Evolutionary conservation across 2,329 filamentous ascomycete genomes (phyloP), one percentile per base, ranked within the genome.

Genomic region (Chaetomium strumarium): DNA sequence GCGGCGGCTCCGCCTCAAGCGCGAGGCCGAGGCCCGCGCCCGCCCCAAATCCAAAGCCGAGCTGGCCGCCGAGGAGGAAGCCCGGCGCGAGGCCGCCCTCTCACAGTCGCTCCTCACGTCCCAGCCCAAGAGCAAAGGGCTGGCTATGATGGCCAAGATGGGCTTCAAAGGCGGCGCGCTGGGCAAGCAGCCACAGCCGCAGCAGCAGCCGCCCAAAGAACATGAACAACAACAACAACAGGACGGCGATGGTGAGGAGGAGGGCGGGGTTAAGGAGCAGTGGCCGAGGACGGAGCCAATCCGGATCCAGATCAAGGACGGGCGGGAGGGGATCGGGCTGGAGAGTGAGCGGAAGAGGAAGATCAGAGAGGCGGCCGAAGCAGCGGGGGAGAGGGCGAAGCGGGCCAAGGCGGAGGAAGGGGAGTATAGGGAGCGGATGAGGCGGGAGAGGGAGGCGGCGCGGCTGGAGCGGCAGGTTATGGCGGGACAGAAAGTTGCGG

Each of bases 91-190:
- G 67, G 81, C 78, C 36, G 89, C 88, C 0, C 79, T 96, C 24
- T 78, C 84, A 5, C 87, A 73, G n/a, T 88, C 86, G 5, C 75
- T 93, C 45, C 74, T 96, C 7, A 79, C 84, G 17, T 24, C 67
- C 71, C 37, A 30, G 39, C 36, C 45, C 39, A 79, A 78, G 62
- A 95, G 85, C 72, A 97, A 96, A 66, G 93, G 92, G 1, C 82
- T 95, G 56, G 83, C 88, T 59, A 96, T 99, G 90, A 96, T 99
- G 91, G 86, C 89, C 19, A 92, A 89, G 69, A 88, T 99, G 77
- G 93, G 93, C 1, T 99, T 95, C 72, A 85, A 81, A 17, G 90
- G 91, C 20, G 83, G 81, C 34, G 78, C 83, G 0, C 74, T 97
- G 3, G 93, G 93, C 1, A 49, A 24, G 40, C 30, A 37, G 12